Base-by-base conservation (phyloP, 1,284 basidiomycete species). In the Ceratobasidium sp. region DNA sequence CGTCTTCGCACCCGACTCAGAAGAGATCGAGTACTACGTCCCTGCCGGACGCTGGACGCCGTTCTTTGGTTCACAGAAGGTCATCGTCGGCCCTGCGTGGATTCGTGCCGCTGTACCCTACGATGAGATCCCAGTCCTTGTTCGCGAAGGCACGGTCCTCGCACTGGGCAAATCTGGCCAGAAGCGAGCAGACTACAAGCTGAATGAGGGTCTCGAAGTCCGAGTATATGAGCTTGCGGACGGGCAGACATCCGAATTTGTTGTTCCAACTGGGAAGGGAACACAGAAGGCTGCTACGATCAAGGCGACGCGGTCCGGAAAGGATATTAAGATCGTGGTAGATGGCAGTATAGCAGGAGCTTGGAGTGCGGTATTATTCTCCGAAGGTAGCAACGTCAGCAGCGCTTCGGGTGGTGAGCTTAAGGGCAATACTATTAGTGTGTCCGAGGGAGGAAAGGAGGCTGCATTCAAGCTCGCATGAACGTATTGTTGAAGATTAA, bases 31-130 rank as follows among this genome's bases (percentile, higher is more conserved):
- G 76, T 93, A 90, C 80, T 93, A 93, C 82, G 81, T 93, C 72
- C 91, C 91, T 29, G 86, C 85, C 1, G 91, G 91, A 11, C 84
- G 83, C 31, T 93, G 91, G 91, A 93, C 91, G 1, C 88, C 87
- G 36, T 87, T 66, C 62, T 76, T 73, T 50, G 75, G 74, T 47
- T 66, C 65, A 22, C 72, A 45, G 27, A 62, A 74, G 22, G 73
- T 75, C 22, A 36, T 76, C 44, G 63, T 54, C 19, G 76, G 76
- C 9, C 76, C 63, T 41, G 22, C 66, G 29, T 75, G 74, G 74
- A 59, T 71, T 33, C 75, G 64, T 54, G 33, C 64, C 8, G 73
- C 71, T n/a, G 67, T 76, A 7, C 74, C 60, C 11, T 75, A 75
- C 41, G 74, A 76, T 22, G 74, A 76, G 75, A 86, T 93, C 57